These are phyloP conservation scores for Colletotrichum costaricense DNA, from an alignment of 2,329 filamentous ascomycete species.

Conservation along the genomic window DNA sequence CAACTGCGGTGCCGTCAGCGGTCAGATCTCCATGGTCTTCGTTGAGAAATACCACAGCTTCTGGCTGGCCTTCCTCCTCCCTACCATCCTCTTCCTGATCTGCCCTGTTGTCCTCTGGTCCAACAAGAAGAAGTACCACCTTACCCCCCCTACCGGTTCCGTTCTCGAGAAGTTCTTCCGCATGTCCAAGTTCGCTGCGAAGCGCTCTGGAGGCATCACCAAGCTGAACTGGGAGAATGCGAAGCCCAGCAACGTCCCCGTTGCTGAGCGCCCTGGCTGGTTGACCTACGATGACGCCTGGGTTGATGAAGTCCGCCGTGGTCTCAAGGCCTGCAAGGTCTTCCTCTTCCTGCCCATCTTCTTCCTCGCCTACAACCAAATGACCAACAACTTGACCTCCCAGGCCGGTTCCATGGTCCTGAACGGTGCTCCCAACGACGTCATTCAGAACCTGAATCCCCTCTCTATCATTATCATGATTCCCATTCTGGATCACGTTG, in stretches of 20 bases:
- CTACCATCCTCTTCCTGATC: slow-evolving; percentile 72
- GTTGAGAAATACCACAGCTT: slow-evolving; percentile 82
- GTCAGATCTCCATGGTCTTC: slow-evolving; percentile 76
- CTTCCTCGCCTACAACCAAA: slow-evolving; percentile 69
- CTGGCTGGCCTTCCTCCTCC: slow-evolving; percentile 77
- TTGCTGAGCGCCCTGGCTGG: slow-evolving; percentile 70
- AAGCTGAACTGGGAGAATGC: slow-evolving; percentile 75
- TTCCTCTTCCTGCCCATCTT: slow-evolving; percentile 78
- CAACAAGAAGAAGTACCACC: slow-evolving; percentile 70
- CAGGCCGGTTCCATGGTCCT: slow-evolving; percentile 76
- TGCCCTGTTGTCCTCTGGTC: slow-evolving; percentile 72
- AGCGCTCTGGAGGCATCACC: slow-evolving; percentile 72
- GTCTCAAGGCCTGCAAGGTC: slow-evolving; percentile 75
- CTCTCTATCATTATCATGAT: slow-evolving; percentile 82
- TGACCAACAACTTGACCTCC: slow-evolving; percentile 69
- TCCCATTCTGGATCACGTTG: slow-evolving; percentile 73
- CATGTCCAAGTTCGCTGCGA: slow-evolving; percentile 70
- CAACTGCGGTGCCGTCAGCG: slow-evolving; percentile 72
- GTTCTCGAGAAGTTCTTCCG: slow-evolving; percentile 75
- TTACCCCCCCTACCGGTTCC: slow-evolving; percentile 76
- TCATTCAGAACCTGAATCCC: slow-evolving; percentile 81
- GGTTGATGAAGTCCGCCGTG: slow-evolving; percentile 82
- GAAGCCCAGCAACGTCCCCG: slow-evolving; percentile 73
- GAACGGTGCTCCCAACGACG: slow-evolving; percentile 80
- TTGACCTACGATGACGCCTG: slow-evolving; percentile 88